These are phyloP conservation scores for Cyclotella sp. DNA, from an alignment of 108 stramenopile genomes.

Conservation along the genomic window DNA sequence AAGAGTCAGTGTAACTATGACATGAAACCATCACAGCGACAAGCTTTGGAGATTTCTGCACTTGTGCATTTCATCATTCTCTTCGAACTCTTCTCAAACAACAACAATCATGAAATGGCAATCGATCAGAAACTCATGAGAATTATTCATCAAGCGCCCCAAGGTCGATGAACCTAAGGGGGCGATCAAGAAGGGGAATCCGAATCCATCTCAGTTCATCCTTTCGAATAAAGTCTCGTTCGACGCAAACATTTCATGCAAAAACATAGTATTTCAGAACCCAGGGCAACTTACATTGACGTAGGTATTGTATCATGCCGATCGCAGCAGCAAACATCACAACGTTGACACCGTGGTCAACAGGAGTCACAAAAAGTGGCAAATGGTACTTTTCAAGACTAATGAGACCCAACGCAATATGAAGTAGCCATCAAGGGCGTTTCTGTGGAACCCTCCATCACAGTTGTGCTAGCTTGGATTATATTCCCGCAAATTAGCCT, in stretches of 20 bases:
- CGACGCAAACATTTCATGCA: neutral
- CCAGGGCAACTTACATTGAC: neutral
- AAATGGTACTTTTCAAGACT: neutral
- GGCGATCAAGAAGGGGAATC: constrained; percentile 63
- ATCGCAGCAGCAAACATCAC: neutral
- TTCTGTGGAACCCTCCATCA: neutral
- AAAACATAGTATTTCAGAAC: neutral
- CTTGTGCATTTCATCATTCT: constrained; percentile 54
- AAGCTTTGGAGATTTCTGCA: constrained; percentile 41
- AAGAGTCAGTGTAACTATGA: constrained; percentile 65
- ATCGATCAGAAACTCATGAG: constrained; percentile 49
- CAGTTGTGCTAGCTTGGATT: neutral
- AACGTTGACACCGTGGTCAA: neutral
- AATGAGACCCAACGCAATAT: neutral
- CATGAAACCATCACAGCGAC: constrained; percentile 50
- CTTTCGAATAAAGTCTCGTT: constrained; percentile 32
- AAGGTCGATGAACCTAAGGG: constrained; percentile 54
- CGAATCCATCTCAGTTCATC: constrained; percentile 62
- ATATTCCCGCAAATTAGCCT: constrained; percentile 36
- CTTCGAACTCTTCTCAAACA: constrained; percentile 13
- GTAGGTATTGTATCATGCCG: neutral
- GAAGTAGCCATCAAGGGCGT: neutral
- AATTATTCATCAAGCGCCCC: constrained; percentile 51
- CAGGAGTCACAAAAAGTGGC: neutral
- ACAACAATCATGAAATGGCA: constrained; percentile 9